These are phyloP conservation scores for Mycosphaerella sp. DNA, from an alignment of 2,329 filamentous ascomycete species.

Conservation along the genomic window DNA sequence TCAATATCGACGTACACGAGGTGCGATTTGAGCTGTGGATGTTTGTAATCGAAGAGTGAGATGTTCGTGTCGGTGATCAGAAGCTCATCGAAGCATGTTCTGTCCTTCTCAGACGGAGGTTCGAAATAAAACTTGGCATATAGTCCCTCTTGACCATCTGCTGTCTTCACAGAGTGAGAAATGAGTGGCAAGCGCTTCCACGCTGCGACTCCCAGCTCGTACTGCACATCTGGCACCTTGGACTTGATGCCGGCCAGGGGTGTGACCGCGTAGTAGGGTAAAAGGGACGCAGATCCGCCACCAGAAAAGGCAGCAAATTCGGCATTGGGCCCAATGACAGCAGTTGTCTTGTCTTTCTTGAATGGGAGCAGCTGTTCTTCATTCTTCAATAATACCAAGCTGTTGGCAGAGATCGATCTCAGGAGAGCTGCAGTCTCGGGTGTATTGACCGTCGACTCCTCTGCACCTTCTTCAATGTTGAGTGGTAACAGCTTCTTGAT, in stretches of 20 bases:
- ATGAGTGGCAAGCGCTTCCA: conserved; percentile 30
- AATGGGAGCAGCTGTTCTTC: conserved; percentile 57
- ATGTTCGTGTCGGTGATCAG: conserved; percentile 37
- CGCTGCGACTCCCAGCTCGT: conserved; percentile 25
- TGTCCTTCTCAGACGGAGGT: conserved; percentile 39
- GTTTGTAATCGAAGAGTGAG: conserved; percentile 49
- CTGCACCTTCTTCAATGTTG: conserved; percentile 27
- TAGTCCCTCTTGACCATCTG: conserved; percentile 23
- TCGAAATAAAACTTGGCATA: conserved; percentile 39
- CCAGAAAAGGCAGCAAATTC: conserved; percentile 52
- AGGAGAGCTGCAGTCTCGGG: conserved; percentile 30
- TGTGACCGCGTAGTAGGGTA: conserved; percentile 32
- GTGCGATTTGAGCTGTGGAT: conserved; percentile 31
- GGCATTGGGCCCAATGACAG: conserved; percentile 70
- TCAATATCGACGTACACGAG: conserved; percentile 45
- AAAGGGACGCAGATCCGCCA: conserved; percentile 31
- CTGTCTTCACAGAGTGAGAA: conserved; percentile 21
- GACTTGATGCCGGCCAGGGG: conserved; percentile 29
- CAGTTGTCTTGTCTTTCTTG: conserved; percentile 59
- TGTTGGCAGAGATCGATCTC: conserved; percentile 26
- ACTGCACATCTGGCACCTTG: conserved; percentile 21
- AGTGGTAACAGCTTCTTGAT: conserved; percentile 40
- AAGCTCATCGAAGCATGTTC: conserved; percentile 48
- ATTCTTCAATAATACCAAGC: conserved; percentile 54
- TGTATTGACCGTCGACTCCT: conserved; percentile 29